Conservation (phyloP, 225 moss, liverwort and hornwort genomes). For the Ulota crispa region DNA sequence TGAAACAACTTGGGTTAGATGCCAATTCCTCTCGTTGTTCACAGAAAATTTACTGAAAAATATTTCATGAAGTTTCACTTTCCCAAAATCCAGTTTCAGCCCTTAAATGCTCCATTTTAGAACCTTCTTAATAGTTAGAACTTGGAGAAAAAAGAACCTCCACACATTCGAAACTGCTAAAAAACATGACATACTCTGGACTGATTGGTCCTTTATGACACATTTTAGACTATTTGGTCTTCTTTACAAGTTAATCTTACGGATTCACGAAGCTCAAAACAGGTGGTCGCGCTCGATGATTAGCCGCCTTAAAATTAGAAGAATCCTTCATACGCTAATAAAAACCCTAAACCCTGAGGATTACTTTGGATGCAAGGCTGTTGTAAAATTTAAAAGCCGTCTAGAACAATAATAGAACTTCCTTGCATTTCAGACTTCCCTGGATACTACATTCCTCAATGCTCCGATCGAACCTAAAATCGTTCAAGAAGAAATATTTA, state of each 20-base stretch:
- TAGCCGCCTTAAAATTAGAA: background rate
- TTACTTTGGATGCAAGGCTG: background rate
- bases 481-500: background rate
- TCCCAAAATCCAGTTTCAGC: too few species aligned
- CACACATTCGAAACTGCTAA: background rate
- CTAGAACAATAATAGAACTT: background rate
- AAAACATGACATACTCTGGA: background rate
- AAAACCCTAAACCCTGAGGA: slow-evolving; percentile 31
- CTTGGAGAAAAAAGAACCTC: background rate
- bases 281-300: background rate
- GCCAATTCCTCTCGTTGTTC: too few species aligned
- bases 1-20: too few species aligned
- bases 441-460: background rate
- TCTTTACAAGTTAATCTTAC: background rate
- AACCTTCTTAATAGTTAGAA: too few species aligned
- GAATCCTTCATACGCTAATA: background rate
- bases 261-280: background rate
- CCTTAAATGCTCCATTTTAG: too few species aligned
- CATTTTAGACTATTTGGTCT: background rate
- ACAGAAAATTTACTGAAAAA: too few species aligned
- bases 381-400: background rate
- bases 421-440: background rate
- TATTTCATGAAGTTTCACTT: too few species aligned
- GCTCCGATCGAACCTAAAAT: background rate
- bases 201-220: background rate